phyloP scores from a whole-genome alignment of 352 stramenopile species.

The Globisporangium paddicum region DNA sequence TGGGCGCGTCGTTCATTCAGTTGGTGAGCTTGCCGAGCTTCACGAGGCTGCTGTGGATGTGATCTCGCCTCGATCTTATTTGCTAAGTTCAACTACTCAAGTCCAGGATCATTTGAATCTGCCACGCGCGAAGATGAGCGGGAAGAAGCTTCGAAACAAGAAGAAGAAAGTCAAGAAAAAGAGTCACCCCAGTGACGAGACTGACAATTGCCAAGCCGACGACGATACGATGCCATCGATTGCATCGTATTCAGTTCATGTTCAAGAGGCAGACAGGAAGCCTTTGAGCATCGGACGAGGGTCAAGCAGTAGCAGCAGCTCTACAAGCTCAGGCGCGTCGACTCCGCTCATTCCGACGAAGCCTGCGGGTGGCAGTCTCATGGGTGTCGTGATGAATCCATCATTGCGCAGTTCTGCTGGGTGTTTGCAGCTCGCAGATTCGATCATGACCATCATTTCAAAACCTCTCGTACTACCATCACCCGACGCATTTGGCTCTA shows the following conservation, averaged over 20 bases:
- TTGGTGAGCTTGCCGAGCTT: not conserved
- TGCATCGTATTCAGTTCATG: not conserved
- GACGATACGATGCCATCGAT: slow-evolving; percentile 8
- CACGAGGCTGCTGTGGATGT: not conserved
- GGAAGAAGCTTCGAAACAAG: slow-evolving; percentile 32
- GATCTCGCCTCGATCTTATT: not conserved
- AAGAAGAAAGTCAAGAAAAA: slow-evolving; percentile 15
- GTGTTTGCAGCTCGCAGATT: slow-evolving; percentile 8
- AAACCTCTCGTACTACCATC: slow-evolving; percentile 25
- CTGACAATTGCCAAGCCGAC: not conserved
- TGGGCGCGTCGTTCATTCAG: not conserved
- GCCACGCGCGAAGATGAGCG: slow-evolving; percentile 25
- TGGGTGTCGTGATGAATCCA: too few relatives aligned
- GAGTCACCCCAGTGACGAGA: not conserved
- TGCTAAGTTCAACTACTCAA: not conserved
- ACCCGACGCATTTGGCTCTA: slow-evolving; percentile 5
- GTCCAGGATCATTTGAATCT: not conserved
- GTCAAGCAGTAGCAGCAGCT: slow-evolving; percentile 3
- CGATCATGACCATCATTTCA: slow-evolving; percentile 4
- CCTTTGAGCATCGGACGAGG: not conserved
- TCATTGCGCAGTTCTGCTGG: not conserved
- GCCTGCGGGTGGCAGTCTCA: not conserved
- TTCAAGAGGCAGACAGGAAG: slow-evolving; percentile 1
- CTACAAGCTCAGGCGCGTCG: not conserved
- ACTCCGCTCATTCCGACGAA: not conserved